A percentile compares a stretch with the other conserved stretches of the same genome.
These are phyloP conservation scores for Rhizophlyctis rosea DNA, from an alignment of 192 early-diverging fungal species.

Conservation along the genomic window DNA sequence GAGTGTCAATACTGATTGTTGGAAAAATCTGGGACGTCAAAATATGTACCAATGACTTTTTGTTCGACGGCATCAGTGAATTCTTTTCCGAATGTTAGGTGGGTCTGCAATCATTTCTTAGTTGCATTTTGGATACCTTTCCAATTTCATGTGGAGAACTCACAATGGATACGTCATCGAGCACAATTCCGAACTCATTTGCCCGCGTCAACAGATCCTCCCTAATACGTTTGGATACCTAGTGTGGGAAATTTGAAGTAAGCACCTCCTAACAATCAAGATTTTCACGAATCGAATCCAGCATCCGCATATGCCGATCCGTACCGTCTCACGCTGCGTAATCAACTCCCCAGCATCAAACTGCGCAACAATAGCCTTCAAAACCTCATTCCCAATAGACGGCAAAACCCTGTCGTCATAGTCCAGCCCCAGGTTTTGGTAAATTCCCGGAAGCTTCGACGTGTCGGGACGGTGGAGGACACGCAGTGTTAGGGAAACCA, in stretches of 20 bases:
- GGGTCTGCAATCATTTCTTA: slow-evolving; percentile 60
- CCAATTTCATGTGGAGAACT: too few species aligned
- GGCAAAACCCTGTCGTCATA: slow-evolving; percentile 98
- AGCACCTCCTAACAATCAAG: too few species aligned
- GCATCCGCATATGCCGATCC: neutral
- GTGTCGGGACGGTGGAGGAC: slow-evolving; percentile 83
- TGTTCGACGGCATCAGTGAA: slow-evolving; percentile 98
- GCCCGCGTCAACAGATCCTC: slow-evolving; percentile 92
- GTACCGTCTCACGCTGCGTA: slow-evolving; percentile 86
- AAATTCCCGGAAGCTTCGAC: slow-evolving; percentile 72
- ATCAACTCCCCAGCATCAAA: slow-evolving; percentile 97
- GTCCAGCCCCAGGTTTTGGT: slow-evolving; percentile 88
- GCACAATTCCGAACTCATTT: slow-evolving; percentile 89
- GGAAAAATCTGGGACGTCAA: slow-evolving; percentile 8
- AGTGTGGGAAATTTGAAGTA: slow-evolving; percentile 1
- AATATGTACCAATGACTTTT: slow-evolving; percentile 81
- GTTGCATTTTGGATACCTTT: too few species aligned
- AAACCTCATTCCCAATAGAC: slow-evolving; percentile 97
- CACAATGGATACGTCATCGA: slow-evolving; percentile 98
- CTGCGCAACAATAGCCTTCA: slow-evolving; percentile 97
- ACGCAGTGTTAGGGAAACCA: slow-evolving; percentile 90
- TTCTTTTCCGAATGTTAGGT: slow-evolving; percentile 98
- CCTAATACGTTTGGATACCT: slow-evolving; percentile 86
- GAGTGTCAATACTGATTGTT: slow-evolving; percentile 17
- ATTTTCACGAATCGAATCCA: neutral